Evolutionary conservation across 2,329 filamentous ascomycete genomes (phyloP), one percentile per base, ranked within the genome.

Genomic region (Penicillium verrucosum): DNA sequence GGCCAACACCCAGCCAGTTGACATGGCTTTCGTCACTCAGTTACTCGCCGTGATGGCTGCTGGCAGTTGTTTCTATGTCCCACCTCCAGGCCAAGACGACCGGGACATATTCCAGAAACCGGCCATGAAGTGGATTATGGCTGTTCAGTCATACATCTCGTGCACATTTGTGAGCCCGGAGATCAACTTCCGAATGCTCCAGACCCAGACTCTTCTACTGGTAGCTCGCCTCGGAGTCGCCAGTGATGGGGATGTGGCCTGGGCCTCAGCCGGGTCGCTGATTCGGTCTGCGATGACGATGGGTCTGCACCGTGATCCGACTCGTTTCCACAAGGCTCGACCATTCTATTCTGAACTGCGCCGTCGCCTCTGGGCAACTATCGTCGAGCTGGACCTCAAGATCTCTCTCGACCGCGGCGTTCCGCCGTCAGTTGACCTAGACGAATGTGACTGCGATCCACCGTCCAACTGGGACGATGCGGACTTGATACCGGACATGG

Each of bases 1-100:
- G 83, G 71, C 68, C 0, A 74, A 76, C 16, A 75, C 77, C 0
- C 62, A 69, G 21, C 69, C 70, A 0, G 71, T 75, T 2, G 78
- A 74, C 30, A 65, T 72, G 16, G 68, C 72, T 7, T 86, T 86
- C 47, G 57, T 85, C 1, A 76, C 73, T 1, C 73, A 74, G 42
- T 58, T 77, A 11, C 63, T 77, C 11, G 71, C 72, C 1, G 60
- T 75, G 21, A 68, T 71, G 60, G 70, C 75, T 23, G 72, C 73
- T 11, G 78, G 82, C 1, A 71, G 75, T 1, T 85, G 82, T 54
- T 77, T 72, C 42, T 67, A 70, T 38, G 57, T 63, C 38, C 43
- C 60, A 49, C 37, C 60, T 9, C 29, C 41, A 48, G 52, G 65
- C 41, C 18, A 60, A 47, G 52, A 62, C 56, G 40, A 68, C 51